Conservation (phyloP, 2,329 filamentous ascomycete genomes). For the Colletotrichum zoysiae region DNA sequence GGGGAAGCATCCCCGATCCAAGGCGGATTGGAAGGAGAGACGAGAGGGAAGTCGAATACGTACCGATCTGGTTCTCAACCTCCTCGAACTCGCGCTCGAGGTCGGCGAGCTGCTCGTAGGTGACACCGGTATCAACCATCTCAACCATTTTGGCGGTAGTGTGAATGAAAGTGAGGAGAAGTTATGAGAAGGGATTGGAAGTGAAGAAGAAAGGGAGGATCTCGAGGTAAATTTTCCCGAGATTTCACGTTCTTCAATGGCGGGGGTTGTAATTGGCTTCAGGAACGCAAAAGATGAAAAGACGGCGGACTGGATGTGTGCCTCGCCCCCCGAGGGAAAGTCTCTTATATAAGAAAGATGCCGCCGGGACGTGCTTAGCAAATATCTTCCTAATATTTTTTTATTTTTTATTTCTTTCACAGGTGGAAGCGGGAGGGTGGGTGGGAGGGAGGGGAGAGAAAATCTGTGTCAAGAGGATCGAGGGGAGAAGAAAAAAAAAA, state of each 20-base stretch:
- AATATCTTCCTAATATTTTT: constrained; percentile 12
- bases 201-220: not conserved
- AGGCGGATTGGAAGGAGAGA: not conserved
- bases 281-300: constrained; percentile 43
- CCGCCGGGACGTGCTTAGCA: constrained; percentile 28
- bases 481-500: not conserved
- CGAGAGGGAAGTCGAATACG: constrained; percentile 47
- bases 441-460: not conserved
- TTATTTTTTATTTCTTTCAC: not conserved
- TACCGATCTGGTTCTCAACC: constrained; percentile 85
- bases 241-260: constrained; percentile 17
- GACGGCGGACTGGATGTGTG: constrained; percentile 41
- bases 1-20: not conserved
- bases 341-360: constrained; percentile 24
- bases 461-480: constrained; percentile 3
- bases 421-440: not conserved
- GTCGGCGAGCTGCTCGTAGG: constrained; percentile 82
- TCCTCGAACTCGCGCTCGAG: constrained; percentile 89
- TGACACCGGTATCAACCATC: constrained; percentile 60
- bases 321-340: constrained; percentile 3
- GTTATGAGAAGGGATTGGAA: not conserved
- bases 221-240: constrained; percentile 3
- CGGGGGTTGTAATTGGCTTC: constrained; percentile 27
- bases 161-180: not conserved
- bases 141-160: constrained; percentile 46